A percentile compares a stretch with the other conserved stretches of the same genome.
Conservation (phyloP, 345 rosid species). For the Eutrema heterophyllum region DNA sequence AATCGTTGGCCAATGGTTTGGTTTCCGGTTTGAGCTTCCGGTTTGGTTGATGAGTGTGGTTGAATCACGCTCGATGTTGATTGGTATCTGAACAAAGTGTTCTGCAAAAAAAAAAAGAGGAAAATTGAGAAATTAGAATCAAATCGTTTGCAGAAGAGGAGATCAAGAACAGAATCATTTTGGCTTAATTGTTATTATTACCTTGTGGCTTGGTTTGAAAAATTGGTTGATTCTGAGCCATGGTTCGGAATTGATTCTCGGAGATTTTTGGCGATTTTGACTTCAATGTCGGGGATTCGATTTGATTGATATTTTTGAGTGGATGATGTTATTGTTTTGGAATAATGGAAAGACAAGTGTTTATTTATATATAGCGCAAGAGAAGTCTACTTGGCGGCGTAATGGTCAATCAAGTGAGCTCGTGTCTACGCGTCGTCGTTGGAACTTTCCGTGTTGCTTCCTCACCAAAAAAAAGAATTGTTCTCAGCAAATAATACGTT, state of each 20-base stretch:
- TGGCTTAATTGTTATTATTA: neutral
- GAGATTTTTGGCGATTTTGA: neutral
- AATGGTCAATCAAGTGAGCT: constrained; percentile 17
- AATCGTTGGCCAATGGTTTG: constrained; percentile 33
- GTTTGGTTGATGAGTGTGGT: constrained; percentile 8
- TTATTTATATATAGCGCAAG: neutral
- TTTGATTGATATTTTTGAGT: neutral
- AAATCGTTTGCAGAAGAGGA: neutral
- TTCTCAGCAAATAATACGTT: neutral
- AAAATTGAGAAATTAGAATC: neutral
- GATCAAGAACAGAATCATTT: neutral
- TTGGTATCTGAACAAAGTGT: constrained; percentile 26
- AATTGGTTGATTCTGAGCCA: constrained; percentile 28
- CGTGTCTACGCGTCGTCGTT: constrained; percentile 13
- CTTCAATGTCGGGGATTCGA: neutral
- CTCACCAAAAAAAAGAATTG: neutral
- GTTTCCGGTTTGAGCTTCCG: constrained; percentile 20
- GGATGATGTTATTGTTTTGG: neutral
- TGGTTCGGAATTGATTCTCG: neutral
- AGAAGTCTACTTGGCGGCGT: constrained; percentile 19
- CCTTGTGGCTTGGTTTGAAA: constrained; percentile 27
- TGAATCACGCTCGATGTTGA: constrained; percentile 25
- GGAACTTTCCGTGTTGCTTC: neutral
- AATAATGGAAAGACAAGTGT: neutral
- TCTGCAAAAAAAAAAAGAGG: constrained; percentile 21